Base-by-base conservation (phyloP, 345 rosid genomes). In the Salix viminalis region DNA sequence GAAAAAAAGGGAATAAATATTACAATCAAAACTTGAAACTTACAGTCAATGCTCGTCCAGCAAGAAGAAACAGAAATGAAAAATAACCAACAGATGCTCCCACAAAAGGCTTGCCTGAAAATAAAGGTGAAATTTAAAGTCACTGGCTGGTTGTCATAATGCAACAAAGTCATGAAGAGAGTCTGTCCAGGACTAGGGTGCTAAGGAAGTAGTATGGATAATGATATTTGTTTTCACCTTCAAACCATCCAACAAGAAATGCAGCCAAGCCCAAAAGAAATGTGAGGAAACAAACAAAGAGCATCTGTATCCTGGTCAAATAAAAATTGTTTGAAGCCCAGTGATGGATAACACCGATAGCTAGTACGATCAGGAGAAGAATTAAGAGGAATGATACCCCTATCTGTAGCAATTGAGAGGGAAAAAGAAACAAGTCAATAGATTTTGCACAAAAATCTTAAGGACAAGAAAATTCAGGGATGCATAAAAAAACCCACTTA, bases 271-370 rank as follows among this genome's bases (percentile, higher is more conserved):
- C 98, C 91, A 96, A 88, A 84, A 94, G 93, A 84, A 89, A 85
- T 76, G 99, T 94, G 80, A 96, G 93, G 83, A 92, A 90, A 82
- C 97, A 92, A 83, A 96, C 98, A 79, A 88, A 79, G 73, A 90
- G 82, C 91, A 89, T 96, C 80, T 96, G 97, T 48, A 78, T 87
- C 88, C 99, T 86, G 39, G 99, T 92, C 88, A 96, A 83, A 81
- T 96, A 96, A 90, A 96, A 94, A 88, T 92, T 96, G 89, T 96
- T 96, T 73, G 99, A 94, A 69, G 98, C 97, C 99, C 99, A 96
- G 52, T 91, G 95, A 79, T 94, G 97, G 78, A 90, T 89, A 80
- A 94, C 97, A 80, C 94, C 97, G 79, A 92, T 94, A 52, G 99
- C 94, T 72, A 96, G 93, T 72, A 92, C 97, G 61, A 94, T 86